Percentiles rank a stretch among this genome's conserved stretches.
phyloP scores from a whole-genome alignment of 768 basidiomycete species.

The Pleurotus giganteus region DNA sequence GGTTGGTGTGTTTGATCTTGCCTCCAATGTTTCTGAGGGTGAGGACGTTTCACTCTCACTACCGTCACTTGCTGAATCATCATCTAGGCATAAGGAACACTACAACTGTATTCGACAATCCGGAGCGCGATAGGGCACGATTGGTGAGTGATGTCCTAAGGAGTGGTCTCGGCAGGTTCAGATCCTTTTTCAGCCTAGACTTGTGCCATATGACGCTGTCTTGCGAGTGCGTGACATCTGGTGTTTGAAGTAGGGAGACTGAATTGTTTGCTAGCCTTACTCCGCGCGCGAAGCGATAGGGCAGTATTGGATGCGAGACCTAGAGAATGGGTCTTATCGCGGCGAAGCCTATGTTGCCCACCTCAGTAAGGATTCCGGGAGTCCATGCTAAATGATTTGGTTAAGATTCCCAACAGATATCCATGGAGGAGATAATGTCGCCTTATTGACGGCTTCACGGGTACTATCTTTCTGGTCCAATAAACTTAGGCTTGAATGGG shows the following conservation, averaged over 20 bases:
- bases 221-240: slow-evolving; percentile 51
- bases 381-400: slow-evolving; percentile 5
- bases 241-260: background rate
- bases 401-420: slow-evolving; percentile 47
- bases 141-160: slow-evolving; percentile 45
- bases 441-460: slow-evolving; percentile 74
- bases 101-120: slow-evolving; percentile 95
- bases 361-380: slow-evolving; percentile 58
- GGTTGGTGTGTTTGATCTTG: slow-evolving; percentile 94
- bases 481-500: slow-evolving; percentile 87
- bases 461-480: slow-evolving; percentile 85
- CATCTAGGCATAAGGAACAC: slow-evolving; percentile 89
- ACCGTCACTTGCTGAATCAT: slow-evolving; percentile 1
- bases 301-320: slow-evolving; percentile 95
- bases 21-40: slow-evolving; percentile 94
- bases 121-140: slow-evolving; percentile 83
- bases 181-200: slow-evolving; percentile 60
- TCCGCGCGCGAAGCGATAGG: slow-evolving; percentile 88
- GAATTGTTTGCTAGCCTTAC: slow-evolving; percentile 59
- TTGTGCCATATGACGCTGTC: slow-evolving; percentile 84
- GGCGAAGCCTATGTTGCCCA: slow-evolving; percentile 89
- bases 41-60: background rate
- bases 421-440: slow-evolving; percentile 75
- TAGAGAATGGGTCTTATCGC: slow-evolving; percentile 86
- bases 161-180: slow-evolving; percentile 1